phyloP scores from a whole-genome alignment of 2,329 filamentous ascomycete species.

The Colletotrichum plurivorum region DNA sequence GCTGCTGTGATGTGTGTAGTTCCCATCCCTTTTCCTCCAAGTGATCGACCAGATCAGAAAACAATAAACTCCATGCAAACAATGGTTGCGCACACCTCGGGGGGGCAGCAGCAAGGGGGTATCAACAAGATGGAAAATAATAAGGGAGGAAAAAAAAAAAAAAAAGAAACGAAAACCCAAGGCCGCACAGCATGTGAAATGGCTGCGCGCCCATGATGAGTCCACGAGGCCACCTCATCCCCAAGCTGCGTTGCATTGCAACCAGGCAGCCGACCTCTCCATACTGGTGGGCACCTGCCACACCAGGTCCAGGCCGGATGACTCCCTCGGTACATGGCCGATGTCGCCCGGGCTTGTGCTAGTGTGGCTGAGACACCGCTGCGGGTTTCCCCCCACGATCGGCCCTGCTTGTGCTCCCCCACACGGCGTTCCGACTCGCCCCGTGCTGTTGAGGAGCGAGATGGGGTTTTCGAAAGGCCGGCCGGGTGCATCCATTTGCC shows the following conservation, averaged over 20 bases:
- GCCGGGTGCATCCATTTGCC: constrained; percentile 10
- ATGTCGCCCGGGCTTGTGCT: constrained; percentile 32
- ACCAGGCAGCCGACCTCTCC: constrained; percentile 33
- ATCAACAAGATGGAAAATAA: constrained; percentile 33
- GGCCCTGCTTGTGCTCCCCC: constrained; percentile 32
- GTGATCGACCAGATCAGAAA: constrained; percentile 20
- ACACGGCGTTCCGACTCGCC: constrained; percentile 26
- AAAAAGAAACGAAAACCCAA: background rate
- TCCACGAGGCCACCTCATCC: constrained; percentile 23
- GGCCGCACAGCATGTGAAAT: constrained; percentile 33
- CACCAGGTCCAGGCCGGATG: constrained; percentile 25
- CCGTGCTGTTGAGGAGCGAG: constrained; percentile 13
- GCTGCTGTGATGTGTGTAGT: constrained; percentile 1
- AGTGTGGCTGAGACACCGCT: constrained; percentile 39
- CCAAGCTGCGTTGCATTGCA: constrained; percentile 14
- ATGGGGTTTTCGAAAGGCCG: constrained; percentile 1
- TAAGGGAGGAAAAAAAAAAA: background rate
- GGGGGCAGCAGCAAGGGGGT: constrained; percentile 28
- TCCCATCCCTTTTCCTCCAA: constrained; percentile 4
- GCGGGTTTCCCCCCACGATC: constrained; percentile 31
- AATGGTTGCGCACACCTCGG: constrained; percentile 22
- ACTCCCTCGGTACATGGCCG: constrained; percentile 34
- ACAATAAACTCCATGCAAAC: constrained; percentile 33
- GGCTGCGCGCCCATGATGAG: constrained; percentile 29
- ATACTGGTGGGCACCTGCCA: constrained; percentile 30